Base-by-base conservation (phyloP, 2,329 filamentous ascomycete species). In the Colletotrichum musicola region DNA sequence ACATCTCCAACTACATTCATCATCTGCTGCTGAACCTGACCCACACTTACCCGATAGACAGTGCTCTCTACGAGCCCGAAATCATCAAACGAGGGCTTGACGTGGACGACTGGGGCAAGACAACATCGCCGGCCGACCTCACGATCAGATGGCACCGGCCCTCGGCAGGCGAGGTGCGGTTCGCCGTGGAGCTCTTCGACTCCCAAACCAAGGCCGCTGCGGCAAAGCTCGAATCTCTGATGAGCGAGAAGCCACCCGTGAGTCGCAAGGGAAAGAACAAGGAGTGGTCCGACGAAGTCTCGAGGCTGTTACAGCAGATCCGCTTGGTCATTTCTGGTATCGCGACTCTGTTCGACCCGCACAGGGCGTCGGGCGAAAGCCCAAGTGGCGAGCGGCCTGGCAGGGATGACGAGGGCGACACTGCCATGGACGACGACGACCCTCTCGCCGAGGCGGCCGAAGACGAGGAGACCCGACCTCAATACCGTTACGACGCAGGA, bases 281-380 rank as follows among this genome's bases (percentile, higher is more conserved):
- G 80, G 95, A 98, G 75, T 99, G 96, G 96, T 98, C 95, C 0
- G 96, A 99, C 77, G 97, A 99, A 78, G 92, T 98, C 30, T 95
- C 94, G 2, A 86, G 96, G 63, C 94, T 97, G 72, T 86, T 99
- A 64, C 93, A 95, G 13, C 90, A 98, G 59, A 85, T 99, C 14
- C 88, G 95, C 35, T 86, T 99, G n/a, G 89, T 97, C 51, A 89
- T 97, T 27, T 97, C 95, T 3, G 96, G 96, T 61, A 90, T 97
- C 66, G 95, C 95, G 7, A 91, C 93, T 1, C 85, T 99, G 12
- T 98, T 99, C 76, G 94, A 98, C 75, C 90, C 94, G 1, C 88
- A 89, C 73, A 88, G 90, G 18, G 90, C 91, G 4, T 91, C 92
- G 9, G 85, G 86, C 30, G 80, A 86, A 61, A 75, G 78, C 14